Percentiles rank a stretch among this genome's conserved stretches.
Conservation (phyloP, 2,329 filamentous ascomycete species). For the Talaromyces sp. region DNA sequence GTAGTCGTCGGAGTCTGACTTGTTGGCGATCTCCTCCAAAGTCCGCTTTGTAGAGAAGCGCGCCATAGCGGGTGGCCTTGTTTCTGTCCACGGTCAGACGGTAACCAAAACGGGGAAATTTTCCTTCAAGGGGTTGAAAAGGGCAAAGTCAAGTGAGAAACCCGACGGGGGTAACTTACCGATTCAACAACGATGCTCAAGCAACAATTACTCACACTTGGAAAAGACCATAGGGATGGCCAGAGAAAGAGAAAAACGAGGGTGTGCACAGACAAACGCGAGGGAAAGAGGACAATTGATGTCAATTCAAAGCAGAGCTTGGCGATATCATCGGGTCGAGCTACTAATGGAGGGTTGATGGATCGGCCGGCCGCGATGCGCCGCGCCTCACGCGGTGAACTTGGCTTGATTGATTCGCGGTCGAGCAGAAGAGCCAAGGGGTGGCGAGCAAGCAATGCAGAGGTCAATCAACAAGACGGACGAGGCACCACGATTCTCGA, state of each 20-base stretch:
- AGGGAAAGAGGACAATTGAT: background rate
- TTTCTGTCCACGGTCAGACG: background rate
- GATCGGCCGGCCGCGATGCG: background rate
- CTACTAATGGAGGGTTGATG: background rate
- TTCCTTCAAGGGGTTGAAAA: background rate
- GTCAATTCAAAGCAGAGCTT: background rate
- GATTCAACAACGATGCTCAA: background rate
- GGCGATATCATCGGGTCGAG: background rate
- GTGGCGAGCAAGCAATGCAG: background rate
- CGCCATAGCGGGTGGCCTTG: conserved; percentile 23
- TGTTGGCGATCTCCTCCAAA: conserved; percentile 39
- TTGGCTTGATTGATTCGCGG: background rate
- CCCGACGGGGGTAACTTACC: background rate
- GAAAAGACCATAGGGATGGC: background rate
- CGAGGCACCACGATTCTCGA: background rate
- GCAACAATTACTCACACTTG: background rate
- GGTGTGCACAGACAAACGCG: background rate
- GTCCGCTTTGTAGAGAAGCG: conserved; percentile 32
- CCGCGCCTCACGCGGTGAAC: conserved; percentile 7
- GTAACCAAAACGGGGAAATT: background rate
- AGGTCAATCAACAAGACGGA: background rate
- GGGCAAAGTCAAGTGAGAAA: background rate
- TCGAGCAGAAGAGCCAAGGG: background rate
- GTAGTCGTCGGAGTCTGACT: conserved; percentile 42
- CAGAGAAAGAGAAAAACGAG: background rate